phyloP scores from a whole-genome alignment of 352 stramenopile species.

The Globisporangium cylindrosporum region DNA sequence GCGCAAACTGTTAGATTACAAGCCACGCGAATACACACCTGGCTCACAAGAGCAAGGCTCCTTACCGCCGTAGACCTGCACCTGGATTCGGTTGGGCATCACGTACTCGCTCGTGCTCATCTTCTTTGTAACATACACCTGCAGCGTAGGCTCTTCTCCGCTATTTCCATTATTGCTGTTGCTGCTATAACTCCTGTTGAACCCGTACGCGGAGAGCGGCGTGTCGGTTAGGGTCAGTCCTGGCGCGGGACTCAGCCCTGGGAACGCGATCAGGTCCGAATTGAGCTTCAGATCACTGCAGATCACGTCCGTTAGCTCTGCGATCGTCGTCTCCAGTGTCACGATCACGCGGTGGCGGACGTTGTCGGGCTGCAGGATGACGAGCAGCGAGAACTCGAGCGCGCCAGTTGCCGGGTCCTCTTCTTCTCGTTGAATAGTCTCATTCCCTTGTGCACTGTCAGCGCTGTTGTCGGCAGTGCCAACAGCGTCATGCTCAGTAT shows the following conservation, averaged over 20 bases:
- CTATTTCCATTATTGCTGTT: constrained; percentile 14
- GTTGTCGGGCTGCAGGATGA: constrained; percentile 74
- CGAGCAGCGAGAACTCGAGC: constrained; percentile 54
- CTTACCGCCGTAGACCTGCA: constrained; percentile 65
- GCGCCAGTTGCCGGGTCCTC: constrained; percentile 1
- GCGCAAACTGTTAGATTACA: background rate
- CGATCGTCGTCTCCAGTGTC: constrained; percentile 46
- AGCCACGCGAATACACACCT: background rate
- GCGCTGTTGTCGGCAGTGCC: background rate
- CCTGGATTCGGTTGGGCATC: constrained; percentile 83
- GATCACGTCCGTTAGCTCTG: constrained; percentile 45
- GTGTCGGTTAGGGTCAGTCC: constrained; percentile 34
- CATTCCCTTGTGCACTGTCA: constrained; percentile 5
- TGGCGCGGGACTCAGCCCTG: constrained; percentile 38
- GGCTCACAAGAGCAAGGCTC: background rate
- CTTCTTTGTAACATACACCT: constrained; percentile 46
- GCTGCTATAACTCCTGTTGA: constrained; percentile 17
- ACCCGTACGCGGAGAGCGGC: constrained; percentile 33
- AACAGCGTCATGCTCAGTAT: background rate
- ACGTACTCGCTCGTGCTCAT: constrained; percentile 58
- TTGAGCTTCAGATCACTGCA: constrained; percentile 60
- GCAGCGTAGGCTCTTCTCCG: constrained; percentile 33
- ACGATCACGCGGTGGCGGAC: constrained; percentile 69
- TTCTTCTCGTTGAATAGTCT: background rate
- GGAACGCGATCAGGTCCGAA: constrained; percentile 58